phyloP scores from a whole-genome alignment of 805 yeast species.

The Candida nemodendra region DNA sequence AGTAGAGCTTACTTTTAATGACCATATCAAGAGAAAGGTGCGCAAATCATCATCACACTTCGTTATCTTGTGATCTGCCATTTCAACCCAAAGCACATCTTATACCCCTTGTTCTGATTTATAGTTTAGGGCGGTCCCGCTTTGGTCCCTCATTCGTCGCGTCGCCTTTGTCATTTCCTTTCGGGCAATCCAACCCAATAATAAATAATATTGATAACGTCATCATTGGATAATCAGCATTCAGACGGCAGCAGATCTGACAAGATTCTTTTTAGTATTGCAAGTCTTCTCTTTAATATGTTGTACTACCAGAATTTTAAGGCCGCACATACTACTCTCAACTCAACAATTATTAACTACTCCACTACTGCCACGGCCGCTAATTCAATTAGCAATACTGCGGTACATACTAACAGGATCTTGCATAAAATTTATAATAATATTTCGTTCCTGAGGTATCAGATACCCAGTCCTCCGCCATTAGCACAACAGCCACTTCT shows the following conservation, averaged over 20 bases:
- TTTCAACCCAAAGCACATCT: no score
- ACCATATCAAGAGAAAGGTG: no score
- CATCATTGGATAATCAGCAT: slow-evolving; percentile 13
- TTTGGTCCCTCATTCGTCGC: no score
- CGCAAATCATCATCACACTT: no score
- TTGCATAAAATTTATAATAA: slow-evolving; percentile 15
- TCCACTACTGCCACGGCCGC: slow-evolving; percentile 14
- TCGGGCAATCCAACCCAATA: no score
- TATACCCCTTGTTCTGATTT: no score
- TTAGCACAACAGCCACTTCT: slow-evolving; percentile 6
- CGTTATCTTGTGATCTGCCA: no score
- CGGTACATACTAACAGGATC: slow-evolving; percentile 14
- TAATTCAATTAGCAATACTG: slow-evolving; percentile 9
- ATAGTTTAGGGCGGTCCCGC: no score
- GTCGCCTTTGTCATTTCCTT: no score
- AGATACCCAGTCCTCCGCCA: slow-evolving; percentile 25
- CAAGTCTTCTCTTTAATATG: slow-evolving; percentile 8
- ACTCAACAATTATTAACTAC: slow-evolving; percentile 20
- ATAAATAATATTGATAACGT: no score
- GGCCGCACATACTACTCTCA: slow-evolving; percentile 17
- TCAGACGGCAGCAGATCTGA: neutral
- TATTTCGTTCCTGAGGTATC: slow-evolving; percentile 20
- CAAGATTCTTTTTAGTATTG: neutral
- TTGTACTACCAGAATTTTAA: slow-evolving; percentile 22
- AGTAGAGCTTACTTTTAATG: no score